Percentiles rank a stretch among this genome's conserved stretches.
phyloP scores from a whole-genome alignment of 257 asterid species.

The Rhazya stricta region DNA sequence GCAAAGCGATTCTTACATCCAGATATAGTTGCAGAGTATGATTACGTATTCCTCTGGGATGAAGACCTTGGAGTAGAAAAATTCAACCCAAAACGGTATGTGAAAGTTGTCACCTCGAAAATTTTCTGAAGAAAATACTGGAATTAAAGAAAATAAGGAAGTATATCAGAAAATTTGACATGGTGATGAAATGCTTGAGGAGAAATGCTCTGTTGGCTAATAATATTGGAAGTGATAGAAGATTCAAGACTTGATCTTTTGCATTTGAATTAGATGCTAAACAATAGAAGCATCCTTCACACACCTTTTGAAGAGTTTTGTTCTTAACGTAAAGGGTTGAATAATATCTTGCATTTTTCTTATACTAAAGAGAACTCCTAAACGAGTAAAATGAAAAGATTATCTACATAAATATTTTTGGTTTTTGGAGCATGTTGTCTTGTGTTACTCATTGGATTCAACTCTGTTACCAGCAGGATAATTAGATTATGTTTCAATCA shows the following conservation, averaged over 20 bases:
- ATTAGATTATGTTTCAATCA: neutral
- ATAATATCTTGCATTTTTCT: neutral
- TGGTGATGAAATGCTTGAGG: neutral
- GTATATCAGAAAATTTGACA: neutral
- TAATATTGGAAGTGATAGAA: neutral
- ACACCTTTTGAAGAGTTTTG: too few relatives aligned
- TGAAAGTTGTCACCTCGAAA: neutral
- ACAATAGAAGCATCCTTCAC: neutral
- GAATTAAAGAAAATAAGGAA: neutral
- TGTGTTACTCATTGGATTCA: neutral
- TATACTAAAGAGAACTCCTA: neutral
- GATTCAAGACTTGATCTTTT: neutral
- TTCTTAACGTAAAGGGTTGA: neutral
- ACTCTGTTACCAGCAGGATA: neutral
- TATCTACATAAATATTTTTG: neutral
- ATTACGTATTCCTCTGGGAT: slow-evolving; percentile 70
- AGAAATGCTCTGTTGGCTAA: neutral
- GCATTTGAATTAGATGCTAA: neutral
- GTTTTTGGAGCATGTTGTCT: neutral
- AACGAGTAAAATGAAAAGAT: neutral
- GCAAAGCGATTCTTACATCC: slow-evolving; percentile 81
- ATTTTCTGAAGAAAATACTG: neutral
- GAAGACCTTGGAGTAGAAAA: slow-evolving; percentile 79
- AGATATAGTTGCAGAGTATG: slow-evolving; percentile 58
- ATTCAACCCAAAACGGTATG: slow-evolving; percentile 63